Conservation (phyloP, 345 rosid genomes). For the Psidium guajava region DNA sequence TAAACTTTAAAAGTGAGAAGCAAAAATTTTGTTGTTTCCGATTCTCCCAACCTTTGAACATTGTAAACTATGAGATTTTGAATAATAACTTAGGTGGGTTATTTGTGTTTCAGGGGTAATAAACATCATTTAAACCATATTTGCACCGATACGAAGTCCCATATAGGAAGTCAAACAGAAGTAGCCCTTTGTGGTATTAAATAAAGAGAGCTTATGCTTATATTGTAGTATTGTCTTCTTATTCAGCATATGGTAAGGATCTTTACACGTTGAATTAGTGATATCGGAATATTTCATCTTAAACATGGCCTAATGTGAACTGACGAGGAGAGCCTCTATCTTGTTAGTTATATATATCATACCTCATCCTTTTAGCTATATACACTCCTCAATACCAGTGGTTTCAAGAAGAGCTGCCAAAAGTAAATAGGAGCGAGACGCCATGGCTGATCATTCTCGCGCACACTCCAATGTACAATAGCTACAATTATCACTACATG, state of each 20-base stretch:
- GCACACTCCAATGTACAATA: conserved; percentile 42
- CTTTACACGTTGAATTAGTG: not conserved
- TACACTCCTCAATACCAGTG: conserved; percentile 47
- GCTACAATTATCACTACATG: conserved; percentile 38
- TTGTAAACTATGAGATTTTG: not conserved
- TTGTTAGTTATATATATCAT: not conserved
- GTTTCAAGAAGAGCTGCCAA: conserved; percentile 33
- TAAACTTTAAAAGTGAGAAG: not conserved
- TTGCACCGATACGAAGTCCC: conserved; percentile 27
- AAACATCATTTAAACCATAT: conserved; percentile 22
- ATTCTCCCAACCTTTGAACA: not conserved
- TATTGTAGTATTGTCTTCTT: conserved; percentile 31
- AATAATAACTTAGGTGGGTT: not conserved
- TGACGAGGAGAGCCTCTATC: not conserved
- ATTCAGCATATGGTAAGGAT: conserved; percentile 29
- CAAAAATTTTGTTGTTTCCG: not conserved
- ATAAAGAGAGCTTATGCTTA: conserved; percentile 38
- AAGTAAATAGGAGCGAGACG: conserved; percentile 37
- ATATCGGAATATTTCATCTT: not conserved
- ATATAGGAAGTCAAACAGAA: conserved; percentile 20
- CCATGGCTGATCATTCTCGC: conserved; percentile 49
- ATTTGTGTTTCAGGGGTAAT: conserved; percentile 18
- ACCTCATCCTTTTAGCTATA: conserved; percentile 14
- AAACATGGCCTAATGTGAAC: not conserved
- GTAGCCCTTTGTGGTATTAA: conserved; percentile 32